phyloP scores from a whole-genome alignment of 2,329 filamentous ascomycete species.

The Phaeophleospora eucalypticola region DNA sequence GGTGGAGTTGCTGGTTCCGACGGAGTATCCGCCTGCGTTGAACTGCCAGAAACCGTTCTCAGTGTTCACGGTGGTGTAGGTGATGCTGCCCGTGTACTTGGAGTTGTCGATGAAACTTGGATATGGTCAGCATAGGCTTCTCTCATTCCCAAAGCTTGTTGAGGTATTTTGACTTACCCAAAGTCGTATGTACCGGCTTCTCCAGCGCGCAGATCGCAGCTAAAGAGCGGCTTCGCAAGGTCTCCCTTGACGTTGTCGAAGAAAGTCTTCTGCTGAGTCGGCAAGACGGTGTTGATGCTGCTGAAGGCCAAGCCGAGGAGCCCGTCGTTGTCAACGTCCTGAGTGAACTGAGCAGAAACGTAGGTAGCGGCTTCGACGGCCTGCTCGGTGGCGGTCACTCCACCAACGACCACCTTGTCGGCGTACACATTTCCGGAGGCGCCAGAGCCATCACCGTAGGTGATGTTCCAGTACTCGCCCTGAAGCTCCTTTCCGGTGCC shows the following conservation, averaged over 20 bases:
- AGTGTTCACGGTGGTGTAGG: constrained; percentile 54
- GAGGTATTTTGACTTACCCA: constrained; percentile 29
- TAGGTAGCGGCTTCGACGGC: constrained; percentile 62
- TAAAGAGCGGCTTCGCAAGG: constrained; percentile 54
- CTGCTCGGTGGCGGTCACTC: constrained; percentile 56
- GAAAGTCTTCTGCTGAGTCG: constrained; percentile 52
- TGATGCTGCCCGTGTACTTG: constrained; percentile 55
- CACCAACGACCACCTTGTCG: constrained; percentile 60
- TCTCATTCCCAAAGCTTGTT: background rate
- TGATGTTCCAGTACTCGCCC: constrained; percentile 11
- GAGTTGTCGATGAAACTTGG: constrained; percentile 49
- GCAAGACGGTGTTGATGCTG: constrained; percentile 55
- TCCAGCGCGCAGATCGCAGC: constrained; percentile 54
- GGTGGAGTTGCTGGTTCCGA: constrained; percentile 45
- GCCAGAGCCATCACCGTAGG: constrained; percentile 61
- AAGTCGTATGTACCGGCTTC: constrained; percentile 53
- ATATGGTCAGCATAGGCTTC: background rate
- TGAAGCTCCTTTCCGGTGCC: constrained; percentile 38
- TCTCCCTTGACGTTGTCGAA: constrained; percentile 55
- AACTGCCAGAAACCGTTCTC: constrained; percentile 63
- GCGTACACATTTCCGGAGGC: constrained; percentile 62
- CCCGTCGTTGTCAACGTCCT: constrained; percentile 54
- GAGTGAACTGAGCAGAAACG: constrained; percentile 52
- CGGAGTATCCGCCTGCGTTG: constrained; percentile 51
- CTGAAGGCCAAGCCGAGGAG: constrained; percentile 59